Conservation (phyloP, 208 protist genomes). For the Angomonas deanei region DNA sequence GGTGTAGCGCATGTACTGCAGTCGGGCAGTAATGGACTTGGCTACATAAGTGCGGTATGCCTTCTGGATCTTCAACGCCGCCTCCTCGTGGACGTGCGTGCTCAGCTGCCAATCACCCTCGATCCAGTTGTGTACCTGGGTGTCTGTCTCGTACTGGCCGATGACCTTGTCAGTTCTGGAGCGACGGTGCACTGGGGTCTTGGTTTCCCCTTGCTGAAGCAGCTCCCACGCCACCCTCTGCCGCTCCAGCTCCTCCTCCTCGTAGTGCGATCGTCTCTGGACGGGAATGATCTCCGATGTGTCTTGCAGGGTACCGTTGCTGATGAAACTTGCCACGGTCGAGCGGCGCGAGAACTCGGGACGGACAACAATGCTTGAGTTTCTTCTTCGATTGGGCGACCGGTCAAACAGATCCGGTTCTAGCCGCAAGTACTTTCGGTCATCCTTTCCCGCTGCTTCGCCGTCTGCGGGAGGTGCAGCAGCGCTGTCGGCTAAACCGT, state of each 20-base stretch:
- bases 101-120: slow-evolving; percentile 47
- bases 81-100: slow-evolving; percentile 80
- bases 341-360: background rate
- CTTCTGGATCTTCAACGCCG: slow-evolving; percentile 72
- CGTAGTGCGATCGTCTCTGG: background rate
- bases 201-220: background rate
- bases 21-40: slow-evolving; percentile 15
- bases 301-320: too few relatives aligned
- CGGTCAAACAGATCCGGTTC: background rate
- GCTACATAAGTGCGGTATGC: slow-evolving; percentile 64
- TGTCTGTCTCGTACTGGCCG: slow-evolving; percentile 28
- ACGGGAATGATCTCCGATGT: too few relatives aligned
- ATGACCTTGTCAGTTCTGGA: slow-evolving; percentile 18
- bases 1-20: slow-evolving; percentile 38
- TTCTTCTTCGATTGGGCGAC: background rate
- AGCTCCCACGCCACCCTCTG: slow-evolving; percentile 2
- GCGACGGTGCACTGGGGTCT: background rate
- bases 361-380: background rate
- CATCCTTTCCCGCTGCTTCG: too few relatives aligned
- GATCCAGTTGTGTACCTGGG: slow-evolving; percentile 59
- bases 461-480: background rate
- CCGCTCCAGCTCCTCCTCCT: slow-evolving; percentile 1
- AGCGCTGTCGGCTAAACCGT: background rate
- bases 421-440: background rate
- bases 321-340: too few relatives aligned